These are phyloP conservation scores for Cryptosporidium ubiquitum DNA, from an alignment of 169 alveolate genomes.

Conservation along the genomic window DNA sequence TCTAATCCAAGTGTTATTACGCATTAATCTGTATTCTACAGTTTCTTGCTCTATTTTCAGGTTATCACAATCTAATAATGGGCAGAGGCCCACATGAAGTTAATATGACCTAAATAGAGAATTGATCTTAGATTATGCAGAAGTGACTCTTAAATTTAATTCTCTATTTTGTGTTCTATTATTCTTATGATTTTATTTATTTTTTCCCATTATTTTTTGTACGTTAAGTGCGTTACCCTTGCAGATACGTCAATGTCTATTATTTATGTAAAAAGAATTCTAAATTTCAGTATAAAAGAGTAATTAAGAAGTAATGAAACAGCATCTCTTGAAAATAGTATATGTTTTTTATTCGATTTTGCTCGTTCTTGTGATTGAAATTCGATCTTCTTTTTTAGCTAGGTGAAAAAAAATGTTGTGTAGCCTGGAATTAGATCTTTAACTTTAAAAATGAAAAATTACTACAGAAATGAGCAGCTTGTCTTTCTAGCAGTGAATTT, in stretches of 20 bases:
- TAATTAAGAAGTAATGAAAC: background rate
- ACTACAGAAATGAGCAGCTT: too few relatives aligned
- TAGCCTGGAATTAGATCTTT: too few relatives aligned
- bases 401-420: too few relatives aligned
- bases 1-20: background rate
- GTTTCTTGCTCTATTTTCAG: background rate
- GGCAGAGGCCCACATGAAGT: background rate
- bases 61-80: slow-evolving; percentile 1
- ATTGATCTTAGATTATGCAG: background rate
- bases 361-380: too few relatives aligned
- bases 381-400: too few relatives aligned
- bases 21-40: background rate
- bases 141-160: background rate
- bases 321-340: background rate
- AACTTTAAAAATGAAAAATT: too few relatives aligned
- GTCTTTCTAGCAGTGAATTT: too few relatives aligned
- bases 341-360: too few relatives aligned
- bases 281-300: background rate
- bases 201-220: background rate
- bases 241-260: slow-evolving; percentile 30
- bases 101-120: background rate
- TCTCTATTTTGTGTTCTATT: background rate
- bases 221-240: slow-evolving; percentile 65
- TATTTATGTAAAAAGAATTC: background rate
- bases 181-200: background rate